A percentile compares a stretch with the other conserved stretches of the same genome.
These are phyloP conservation scores for Endocarpon pusillum DNA, from an alignment of 495 filamentous ascomycete genomes.

Conservation along the genomic window DNA sequence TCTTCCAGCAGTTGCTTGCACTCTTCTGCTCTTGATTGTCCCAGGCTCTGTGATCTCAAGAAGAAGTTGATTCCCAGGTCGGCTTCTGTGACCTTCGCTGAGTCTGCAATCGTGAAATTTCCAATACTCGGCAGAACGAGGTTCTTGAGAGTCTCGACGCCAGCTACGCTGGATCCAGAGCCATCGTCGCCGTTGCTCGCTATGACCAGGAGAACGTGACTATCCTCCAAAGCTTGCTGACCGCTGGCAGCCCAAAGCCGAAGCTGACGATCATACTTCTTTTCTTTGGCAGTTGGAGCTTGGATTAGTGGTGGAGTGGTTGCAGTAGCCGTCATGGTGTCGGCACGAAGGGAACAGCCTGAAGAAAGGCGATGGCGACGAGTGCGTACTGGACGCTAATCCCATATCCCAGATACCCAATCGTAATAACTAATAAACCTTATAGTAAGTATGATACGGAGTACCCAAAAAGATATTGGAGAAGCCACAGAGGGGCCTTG, in stretches of 20 bases:
- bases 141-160: conserved; percentile 91
- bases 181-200: conserved; percentile 27
- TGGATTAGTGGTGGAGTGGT: conserved; percentile 11
- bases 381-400: no score
- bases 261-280: conserved; percentile 90
- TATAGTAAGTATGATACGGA: no score
- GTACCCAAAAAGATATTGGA: no score
- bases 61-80: conserved; percentile 97
- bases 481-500: no score
- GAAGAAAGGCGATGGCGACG: no score
- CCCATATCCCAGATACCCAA: no score
- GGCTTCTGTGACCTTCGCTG: conserved; percentile 52
- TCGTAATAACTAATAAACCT: no score
- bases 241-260: conserved; percentile 89
- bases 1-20: conserved; percentile 62
- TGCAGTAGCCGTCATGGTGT: conserved; percentile 7
- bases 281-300: conserved; percentile 51
- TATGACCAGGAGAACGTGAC: conserved; percentile 78
- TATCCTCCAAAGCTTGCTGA: conserved; percentile 75
- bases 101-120: conserved; percentile 84
- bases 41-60: conserved; percentile 59
- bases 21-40: conserved; percentile 63
- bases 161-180: conserved; percentile 56
- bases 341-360: no score
- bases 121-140: conserved; percentile 86